A percentile compares a stretch with the other conserved stretches of the same genome.
Evolutionary conservation across 129 eudicot genomes (phyloP).

Genomic region (Pseudognaphalium luteoalbum): DNA sequence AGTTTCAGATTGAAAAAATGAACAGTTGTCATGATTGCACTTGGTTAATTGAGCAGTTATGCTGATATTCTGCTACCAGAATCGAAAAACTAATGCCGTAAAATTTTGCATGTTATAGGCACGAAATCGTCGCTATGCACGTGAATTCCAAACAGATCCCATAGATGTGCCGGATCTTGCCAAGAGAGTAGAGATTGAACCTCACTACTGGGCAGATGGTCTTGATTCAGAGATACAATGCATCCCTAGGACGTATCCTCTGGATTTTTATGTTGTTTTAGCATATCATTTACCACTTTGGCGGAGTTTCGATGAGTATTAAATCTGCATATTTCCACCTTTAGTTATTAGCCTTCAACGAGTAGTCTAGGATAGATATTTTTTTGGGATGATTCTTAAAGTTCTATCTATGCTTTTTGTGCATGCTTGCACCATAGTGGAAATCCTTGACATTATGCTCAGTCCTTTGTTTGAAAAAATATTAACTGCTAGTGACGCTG

Average conservation of each 20-base stretch:
- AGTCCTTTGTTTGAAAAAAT: slow-evolving; percentile 64
- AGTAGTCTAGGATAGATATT: not conserved
- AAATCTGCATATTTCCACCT: not conserved
- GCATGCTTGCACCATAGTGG: not conserved
- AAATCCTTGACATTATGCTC: slow-evolving; percentile 43
- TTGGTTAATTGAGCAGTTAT: slow-evolving; percentile 11
- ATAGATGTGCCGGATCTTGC: slow-evolving; percentile 35
- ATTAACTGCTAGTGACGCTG: slow-evolving; percentile 58
- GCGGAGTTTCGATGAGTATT: slow-evolving; percentile 3
- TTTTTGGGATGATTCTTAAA: not conserved
- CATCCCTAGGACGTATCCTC: slow-evolving; percentile 57
- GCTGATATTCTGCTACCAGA: slow-evolving; percentile 12
- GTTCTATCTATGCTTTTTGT: not conserved
- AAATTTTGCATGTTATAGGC: slow-evolving; percentile 39
- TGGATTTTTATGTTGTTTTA: not conserved
- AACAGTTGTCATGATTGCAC: not conserved
- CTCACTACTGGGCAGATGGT: slow-evolving; percentile 42
- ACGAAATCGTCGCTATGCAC: slow-evolving; percentile 50
- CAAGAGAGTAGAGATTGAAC: slow-evolving; percentile 42
- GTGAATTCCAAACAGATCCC: slow-evolving; percentile 47
- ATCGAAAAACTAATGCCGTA: not conserved
- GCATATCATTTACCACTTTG: not conserved
- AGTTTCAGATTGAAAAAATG: not conserved
- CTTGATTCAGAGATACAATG: slow-evolving; percentile 42
- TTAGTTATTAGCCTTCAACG: not conserved